Evolutionary conservation across 2,329 filamentous ascomycete genomes (phyloP), one percentile per base, ranked within the genome.

Genomic region (Graphilbum sp.): DNA sequence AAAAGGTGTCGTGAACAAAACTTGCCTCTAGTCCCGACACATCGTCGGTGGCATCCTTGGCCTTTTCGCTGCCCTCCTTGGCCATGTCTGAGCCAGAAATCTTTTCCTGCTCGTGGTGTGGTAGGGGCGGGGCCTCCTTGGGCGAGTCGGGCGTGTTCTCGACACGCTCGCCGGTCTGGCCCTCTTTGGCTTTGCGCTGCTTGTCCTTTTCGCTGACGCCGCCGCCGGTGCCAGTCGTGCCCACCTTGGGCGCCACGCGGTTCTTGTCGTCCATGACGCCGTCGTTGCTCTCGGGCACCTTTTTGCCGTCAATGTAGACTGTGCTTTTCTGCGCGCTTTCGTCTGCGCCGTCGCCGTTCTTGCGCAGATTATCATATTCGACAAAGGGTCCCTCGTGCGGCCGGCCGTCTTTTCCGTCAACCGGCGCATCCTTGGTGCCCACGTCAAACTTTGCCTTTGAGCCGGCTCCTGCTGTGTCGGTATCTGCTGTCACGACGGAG

Each of bases 201-300:
- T 85, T 90, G 48, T 76, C 75, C 58, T 92, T 94, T 54, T 87
- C 81, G 20, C 79, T 85, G 32, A 96, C 83, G 37, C 88, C 87
- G 12, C 86, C 87, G 52, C 87, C 82, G 2, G 83, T 93, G 30
- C 88, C 88, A 4, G 80, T 83, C 2, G 84, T 92, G 34, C 87
- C 88, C 54, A 86, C 71, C 53, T 86, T 87, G 5, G 87, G 84
- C 31, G 72, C 69, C 29, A 69, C 61, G 46, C 85, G 68, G 53
- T 81, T 71, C 45, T 79, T 82, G 56, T 95, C 87, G 52, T 93
- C 82, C 88, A 95, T 95, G 41, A 95, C 85, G 31, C 87, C 85
- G 53, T 93, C 75, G 47, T 78, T 76, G 43, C 62, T 63, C 45
- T 74, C 63, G 21, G 73, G 72, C 18, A 78, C 73, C 55, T 67